Evolutionary conservation across 2,329 filamentous ascomycete genomes (phyloP).

Genomic region (Cladosporium phlei): DNA sequence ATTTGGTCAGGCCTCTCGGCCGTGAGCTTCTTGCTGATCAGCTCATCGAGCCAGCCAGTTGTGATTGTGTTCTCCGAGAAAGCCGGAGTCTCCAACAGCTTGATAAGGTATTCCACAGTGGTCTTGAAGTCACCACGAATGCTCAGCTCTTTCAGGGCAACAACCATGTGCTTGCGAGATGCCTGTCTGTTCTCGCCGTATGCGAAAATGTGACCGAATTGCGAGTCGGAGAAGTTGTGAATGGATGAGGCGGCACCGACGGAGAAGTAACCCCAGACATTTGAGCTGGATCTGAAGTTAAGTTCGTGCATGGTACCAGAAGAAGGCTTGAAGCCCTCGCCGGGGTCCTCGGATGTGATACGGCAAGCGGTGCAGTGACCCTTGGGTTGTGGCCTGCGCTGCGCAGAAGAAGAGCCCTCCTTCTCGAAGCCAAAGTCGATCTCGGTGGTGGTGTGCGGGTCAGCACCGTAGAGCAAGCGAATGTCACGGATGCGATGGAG

Average conservation of each 20-base stretch:
- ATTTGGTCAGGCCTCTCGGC: constrained; percentile 91
- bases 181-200: constrained; percentile 96
- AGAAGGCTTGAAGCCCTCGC: constrained; percentile 98
- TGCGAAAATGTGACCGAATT: constrained; percentile 98
- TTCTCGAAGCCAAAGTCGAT: constrained; percentile 97
- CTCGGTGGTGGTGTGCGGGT: constrained; percentile 76
- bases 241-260: constrained; percentile 95
- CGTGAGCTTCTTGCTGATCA: constrained; percentile 95
- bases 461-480: constrained; percentile 88
- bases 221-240: constrained; percentile 97
- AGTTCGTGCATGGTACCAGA: constrained; percentile 98
- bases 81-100: constrained; percentile 93
- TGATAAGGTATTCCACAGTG: constrained; percentile 97
- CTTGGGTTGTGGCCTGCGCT: constrained; percentile 87
- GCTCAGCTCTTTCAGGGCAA: constrained; percentile 95
- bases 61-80: constrained; percentile 99
- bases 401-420: constrained; percentile 73
- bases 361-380: constrained; percentile 97
- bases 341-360: constrained; percentile 98
- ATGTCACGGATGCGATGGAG: constrained; percentile 95
- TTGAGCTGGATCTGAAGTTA: constrained; percentile 97
- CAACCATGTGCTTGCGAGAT: constrained; percentile 98
- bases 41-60: constrained; percentile 96
- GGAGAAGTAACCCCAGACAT: constrained; percentile 99
- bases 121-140: constrained; percentile 99